phyloP scores from a whole-genome alignment of 1,139 yeast species.

The Sugiyamaella japonica region DNA sequence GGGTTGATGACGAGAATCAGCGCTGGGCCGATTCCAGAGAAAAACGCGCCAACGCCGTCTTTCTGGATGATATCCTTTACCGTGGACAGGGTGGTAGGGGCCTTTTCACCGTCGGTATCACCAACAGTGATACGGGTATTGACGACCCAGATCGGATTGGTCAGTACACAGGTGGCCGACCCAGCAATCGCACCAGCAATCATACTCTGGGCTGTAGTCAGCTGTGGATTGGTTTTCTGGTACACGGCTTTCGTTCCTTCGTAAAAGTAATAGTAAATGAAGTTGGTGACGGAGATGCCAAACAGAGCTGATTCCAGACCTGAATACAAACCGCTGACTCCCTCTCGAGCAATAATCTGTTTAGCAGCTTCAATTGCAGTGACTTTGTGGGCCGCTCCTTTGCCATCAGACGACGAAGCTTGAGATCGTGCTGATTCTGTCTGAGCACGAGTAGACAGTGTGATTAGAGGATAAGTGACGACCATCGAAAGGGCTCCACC shows the following conservation, averaged over 20 bases:
- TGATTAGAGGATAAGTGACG: constrained; percentile 81
- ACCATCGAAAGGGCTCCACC: constrained; percentile 89
- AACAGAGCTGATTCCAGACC: constrained; percentile 87
- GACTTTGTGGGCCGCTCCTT: constrained; percentile 31
- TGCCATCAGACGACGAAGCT: constrained; percentile 30
- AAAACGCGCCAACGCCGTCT: constrained; percentile 72
- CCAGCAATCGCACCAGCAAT: constrained; percentile 86
- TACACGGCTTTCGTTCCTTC: constrained; percentile 65
- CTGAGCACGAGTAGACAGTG: constrained; percentile 82
- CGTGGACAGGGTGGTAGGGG: constrained; percentile 50
- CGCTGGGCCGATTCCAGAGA: constrained; percentile 82
- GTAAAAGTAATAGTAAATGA: constrained; percentile 87
- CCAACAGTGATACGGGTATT: constrained; percentile 79
- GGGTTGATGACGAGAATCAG: constrained; percentile 84
- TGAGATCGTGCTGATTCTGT: constrained; percentile 52
- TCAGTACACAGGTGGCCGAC: constrained; percentile 73
- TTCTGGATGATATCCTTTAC: constrained; percentile 61
- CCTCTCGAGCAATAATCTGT: constrained; percentile 59
- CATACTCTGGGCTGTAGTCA: constrained; percentile 68
- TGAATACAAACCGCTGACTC: constrained; percentile 70
- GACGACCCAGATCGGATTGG: constrained; percentile 97
- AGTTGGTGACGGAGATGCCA: constrained; percentile 84
- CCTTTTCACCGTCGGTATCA: constrained; percentile 43
- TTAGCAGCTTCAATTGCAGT: constrained; percentile 43
- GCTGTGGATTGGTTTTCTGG: constrained; percentile 41